Conservation (phyloP, 2,329 filamentous ascomycete species). For the Pseudogymnoascus sp. region DNA sequence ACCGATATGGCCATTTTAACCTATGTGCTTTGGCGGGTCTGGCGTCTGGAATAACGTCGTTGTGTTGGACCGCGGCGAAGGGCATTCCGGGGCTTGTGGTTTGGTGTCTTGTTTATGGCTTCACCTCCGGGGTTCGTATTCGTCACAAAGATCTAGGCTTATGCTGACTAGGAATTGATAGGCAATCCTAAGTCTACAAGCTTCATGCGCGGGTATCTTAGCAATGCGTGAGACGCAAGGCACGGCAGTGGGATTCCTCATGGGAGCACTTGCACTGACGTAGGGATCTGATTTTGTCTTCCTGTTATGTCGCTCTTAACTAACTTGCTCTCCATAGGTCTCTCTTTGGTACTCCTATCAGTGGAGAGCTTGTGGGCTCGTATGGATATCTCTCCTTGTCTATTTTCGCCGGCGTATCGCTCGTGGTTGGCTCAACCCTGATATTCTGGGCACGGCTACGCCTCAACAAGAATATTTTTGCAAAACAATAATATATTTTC, state of each 20-base stretch:
- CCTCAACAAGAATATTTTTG: conserved; percentile 12
- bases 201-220: conserved; percentile 16
- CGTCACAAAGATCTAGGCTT: background rate
- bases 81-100: conserved; percentile 14
- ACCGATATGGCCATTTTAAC: conserved; percentile 16
- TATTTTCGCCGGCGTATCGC: conserved; percentile 18
- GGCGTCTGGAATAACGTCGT: conserved; percentile 15
- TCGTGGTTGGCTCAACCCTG: conserved; percentile 17
- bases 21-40: conserved; percentile 15
- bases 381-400: conserved; percentile 18
- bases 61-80: conserved; percentile 17
- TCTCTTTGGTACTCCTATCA: conserved; percentile 20
- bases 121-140: conserved; percentile 16
- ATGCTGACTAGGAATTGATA: conserved; percentile 2
- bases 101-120: conserved; percentile 16
- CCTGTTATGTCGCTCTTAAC: background rate
- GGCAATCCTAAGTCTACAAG: conserved; percentile 20
- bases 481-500: conserved; percentile 6
- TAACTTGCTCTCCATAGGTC: conserved; percentile 10
- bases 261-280: conserved; percentile 17
- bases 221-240: conserved; percentile 17
- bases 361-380: conserved; percentile 15
- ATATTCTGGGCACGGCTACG: conserved; percentile 15
- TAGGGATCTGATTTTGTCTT: conserved; percentile 9
- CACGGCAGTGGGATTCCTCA: conserved; percentile 18